Percentiles rank a stretch among this genome's conserved stretches.
phyloP scores from a whole-genome alignment of 1,284 basidiomycete species.

The Sporisorium iseilematis-ciliati region DNA sequence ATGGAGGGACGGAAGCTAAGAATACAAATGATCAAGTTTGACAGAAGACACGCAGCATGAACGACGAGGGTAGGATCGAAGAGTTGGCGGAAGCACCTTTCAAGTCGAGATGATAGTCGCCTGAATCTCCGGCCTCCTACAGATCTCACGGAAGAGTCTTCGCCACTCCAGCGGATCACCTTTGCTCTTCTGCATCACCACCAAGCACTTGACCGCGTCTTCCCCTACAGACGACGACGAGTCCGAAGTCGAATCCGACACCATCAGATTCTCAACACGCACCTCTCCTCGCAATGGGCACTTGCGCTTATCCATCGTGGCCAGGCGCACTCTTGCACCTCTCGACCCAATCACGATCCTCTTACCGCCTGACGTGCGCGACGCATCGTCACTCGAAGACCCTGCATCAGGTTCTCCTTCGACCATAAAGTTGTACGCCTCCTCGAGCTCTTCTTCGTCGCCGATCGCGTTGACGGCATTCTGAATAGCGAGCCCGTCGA shows the following conservation, averaged over 20 bases:
- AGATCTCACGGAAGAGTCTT: constrained; percentile 66
- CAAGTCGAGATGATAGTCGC: constrained; percentile 51
- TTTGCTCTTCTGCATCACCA: constrained; percentile 68
- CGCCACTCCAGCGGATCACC: constrained; percentile 71
- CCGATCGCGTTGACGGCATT: constrained; percentile 55
- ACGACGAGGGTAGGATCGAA: not conserved
- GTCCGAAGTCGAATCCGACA: constrained; percentile 19
- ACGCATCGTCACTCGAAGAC: constrained; percentile 12
- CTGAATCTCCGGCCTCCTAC: constrained; percentile 32
- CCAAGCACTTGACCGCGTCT: constrained; percentile 45
- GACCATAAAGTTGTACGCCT: constrained; percentile 53
- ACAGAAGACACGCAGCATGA: not conserved
- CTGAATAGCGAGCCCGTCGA: constrained; percentile 53
- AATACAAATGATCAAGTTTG: constrained; percentile 3
- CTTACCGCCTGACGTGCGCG: constrained; percentile 18
- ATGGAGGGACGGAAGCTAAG: not conserved
- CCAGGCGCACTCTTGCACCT: constrained; percentile 61
- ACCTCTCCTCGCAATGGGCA: constrained; percentile 66
- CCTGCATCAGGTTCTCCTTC: constrained; percentile 32
- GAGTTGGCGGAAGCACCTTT: not conserved
- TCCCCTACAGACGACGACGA: constrained; percentile 11
- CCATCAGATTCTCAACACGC: constrained; percentile 55
- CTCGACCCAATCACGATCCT: constrained; percentile 40
- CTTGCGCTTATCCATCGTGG: constrained; percentile 66
- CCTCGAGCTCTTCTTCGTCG: constrained; percentile 57